Base-by-base conservation (phyloP, 805 yeast species). In the Ogataea paraovalis region DNA sequence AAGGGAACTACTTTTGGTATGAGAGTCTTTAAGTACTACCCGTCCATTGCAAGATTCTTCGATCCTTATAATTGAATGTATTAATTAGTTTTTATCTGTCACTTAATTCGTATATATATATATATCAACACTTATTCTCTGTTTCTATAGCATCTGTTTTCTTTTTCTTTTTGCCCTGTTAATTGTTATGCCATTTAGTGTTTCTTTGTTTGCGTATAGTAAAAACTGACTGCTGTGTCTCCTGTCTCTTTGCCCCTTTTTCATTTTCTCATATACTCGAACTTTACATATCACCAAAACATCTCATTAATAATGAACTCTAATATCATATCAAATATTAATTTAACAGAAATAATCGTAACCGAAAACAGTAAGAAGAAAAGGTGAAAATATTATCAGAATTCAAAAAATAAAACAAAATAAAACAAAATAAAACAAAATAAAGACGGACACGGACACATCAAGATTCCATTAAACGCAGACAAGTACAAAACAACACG, bases 1-100 rank as follows among this genome's bases (percentile, higher is more conserved):
- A 69, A 67, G 41, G 75, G 78, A 16, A 57, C 64, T 39, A 78
- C 82, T 30, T 70, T 78, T 72, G 87, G 86, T n/a, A 81, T 82
- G 87, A 70, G 86, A 49, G 77, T 82, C 21, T 80, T 83, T 59
- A 60, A 67, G 50, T 70, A 73, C 39, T 49, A 52, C 27, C 72
- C 82, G 49, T 57, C 82, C 49, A 57, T 78, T 40, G 76, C 77
- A 60, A 66, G 69, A 60, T 75, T 74, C 51, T 82, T 82, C 61
- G 83, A 79, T 60, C 86, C 80, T 18, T 67, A 55, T 23, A 41
- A 43, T 39, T 48, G 18, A 37, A 12, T 16, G 19, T 16, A 34
- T 12, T 16, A 34, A 18, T 34, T 34, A 34, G 38, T 18, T 30
- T 30, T 30, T 30, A 12, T 30, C n/a, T 9, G 14, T 30, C n/a